Percentiles rank a stretch among this genome's conserved stretches.
Conservation (phyloP, 75 land plant genomes). For the Pseudotsuga menziesii region DNA sequence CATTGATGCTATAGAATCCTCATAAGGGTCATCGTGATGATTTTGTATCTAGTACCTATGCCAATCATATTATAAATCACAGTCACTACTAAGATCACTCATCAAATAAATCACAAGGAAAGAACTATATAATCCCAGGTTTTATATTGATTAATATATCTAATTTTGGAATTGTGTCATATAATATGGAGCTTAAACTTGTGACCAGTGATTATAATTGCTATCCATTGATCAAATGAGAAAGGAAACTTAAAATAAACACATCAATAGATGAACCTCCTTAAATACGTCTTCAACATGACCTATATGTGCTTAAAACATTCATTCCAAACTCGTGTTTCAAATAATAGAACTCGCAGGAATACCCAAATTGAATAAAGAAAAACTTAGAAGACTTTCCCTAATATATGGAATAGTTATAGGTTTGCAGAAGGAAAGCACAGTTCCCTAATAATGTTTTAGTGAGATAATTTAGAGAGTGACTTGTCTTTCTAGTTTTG, state of each 20-base stretch:
- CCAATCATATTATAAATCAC: conserved; percentile 5
- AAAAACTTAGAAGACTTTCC: too few relatives aligned
- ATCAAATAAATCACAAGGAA: neutral
- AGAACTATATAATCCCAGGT: neutral
- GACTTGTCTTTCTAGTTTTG: conserved; percentile 86
- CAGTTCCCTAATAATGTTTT: conserved; percentile 74
- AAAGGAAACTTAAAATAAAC: neutral
- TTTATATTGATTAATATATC: neutral
- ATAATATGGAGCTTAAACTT: neutral
- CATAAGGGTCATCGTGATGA: conserved; percentile 62
- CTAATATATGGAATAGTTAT: neutral
- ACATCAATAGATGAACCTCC: neutral
- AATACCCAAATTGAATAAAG: neutral
- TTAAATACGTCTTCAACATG: neutral
- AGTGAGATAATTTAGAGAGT: conserved; percentile 82
- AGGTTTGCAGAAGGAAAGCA: neutral
- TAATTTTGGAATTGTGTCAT: neutral
- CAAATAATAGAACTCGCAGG: conserved; percentile 8
- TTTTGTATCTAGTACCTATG: conserved; percentile 81
- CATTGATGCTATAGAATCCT: conserved; percentile 93
- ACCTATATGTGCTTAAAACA: neutral
- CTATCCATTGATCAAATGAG: neutral
- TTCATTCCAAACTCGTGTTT: neutral
- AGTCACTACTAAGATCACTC: neutral
- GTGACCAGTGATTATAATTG: neutral